These are phyloP conservation scores for Monilinia fructigena DNA, from an alignment of 2,329 filamentous ascomycete species.

Conservation along the genomic window DNA sequence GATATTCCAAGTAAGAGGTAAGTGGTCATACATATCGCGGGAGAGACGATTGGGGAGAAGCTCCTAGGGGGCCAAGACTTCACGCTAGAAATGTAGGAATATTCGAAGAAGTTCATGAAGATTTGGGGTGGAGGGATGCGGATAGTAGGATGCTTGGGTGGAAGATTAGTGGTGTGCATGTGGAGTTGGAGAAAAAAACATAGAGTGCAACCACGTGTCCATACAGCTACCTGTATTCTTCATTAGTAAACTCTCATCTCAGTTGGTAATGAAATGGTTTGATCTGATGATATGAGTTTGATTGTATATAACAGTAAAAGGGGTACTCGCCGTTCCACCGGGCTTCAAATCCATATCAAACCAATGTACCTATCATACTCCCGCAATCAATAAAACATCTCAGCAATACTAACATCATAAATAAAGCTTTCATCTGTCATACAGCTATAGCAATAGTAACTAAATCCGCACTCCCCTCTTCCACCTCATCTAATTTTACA, in stretches of 20 bases:
- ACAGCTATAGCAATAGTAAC: conserved; percentile 35
- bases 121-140: conserved; percentile 43
- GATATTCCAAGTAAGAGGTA: conserved; percentile 48
- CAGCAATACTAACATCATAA: conserved; percentile 27
- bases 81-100: conserved; percentile 42
- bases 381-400: conserved; percentile 40
- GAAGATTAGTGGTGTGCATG: not conserved
- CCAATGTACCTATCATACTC: conserved; percentile 46
- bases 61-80: conserved; percentile 42
- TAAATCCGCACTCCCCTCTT: conserved; percentile 34
- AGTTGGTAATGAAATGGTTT: not conserved
- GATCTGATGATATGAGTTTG: not conserved
- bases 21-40: conserved; percentile 43
- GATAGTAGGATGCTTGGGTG: conserved; percentile 3
- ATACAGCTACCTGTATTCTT: not conserved
- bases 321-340: conserved; percentile 45
- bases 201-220: conserved; percentile 10
- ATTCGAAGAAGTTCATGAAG: conserved; percentile 41
- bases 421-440: conserved; percentile 7
- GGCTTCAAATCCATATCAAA: conserved; percentile 50
- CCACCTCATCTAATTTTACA: conserved; percentile 27
- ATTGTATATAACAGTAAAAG: not conserved
- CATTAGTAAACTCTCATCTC: not conserved
- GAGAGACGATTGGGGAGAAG: conserved; percentile 43
- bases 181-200: not conserved